Evolutionary conservation across 2,329 filamentous ascomycete species (phyloP), one percentile per base, ranked within the genome.

Genomic region (Pyricularia grisea): DNA sequence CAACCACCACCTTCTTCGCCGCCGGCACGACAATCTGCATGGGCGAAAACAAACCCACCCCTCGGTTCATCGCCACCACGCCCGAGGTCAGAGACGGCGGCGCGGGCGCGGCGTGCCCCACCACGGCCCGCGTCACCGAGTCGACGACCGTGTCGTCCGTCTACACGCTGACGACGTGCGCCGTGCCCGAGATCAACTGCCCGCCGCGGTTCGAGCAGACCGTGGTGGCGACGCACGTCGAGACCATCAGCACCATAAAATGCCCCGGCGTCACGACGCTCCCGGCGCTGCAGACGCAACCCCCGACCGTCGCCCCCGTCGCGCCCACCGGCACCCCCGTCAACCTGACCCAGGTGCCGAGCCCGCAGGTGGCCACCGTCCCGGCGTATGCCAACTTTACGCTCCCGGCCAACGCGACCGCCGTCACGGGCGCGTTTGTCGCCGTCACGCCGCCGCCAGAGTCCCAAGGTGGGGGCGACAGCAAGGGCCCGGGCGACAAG

Each of bases 21-120:
- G 71, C 71, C 14, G 71, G 71, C 27, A 70, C 70, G 5, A 72
- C 70, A 9, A 68, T 67, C n/a, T 72, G 71, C 64, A 66, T 72
- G n/a, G 66, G 61, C 33, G 28, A 30, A 9, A 65, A 64, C 23
- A 66, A 65, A 17, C 55, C 65, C 20, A 60, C 60, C 20, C 33
- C 61, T 7, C 20, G 55, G 4, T 58, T 67, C 27, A 67, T 67
- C 50, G 66, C 66, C 23, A 67, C 66, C 17, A 67, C 66, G 14
- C 66, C 27, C 14, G 36, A 42, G 27, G 7, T n/a, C 4, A 5
- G 9, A 2, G 25, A 55, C 31, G 27, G 17, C 25, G 25, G 27
- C 36, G 50, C 36, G 25, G 36, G 20, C 36, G 66, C 50, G 17
- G 66, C 50, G 17, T 69, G 68, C 66, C 66, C 66, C 0, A 60